These are phyloP conservation scores for Didymella pomorum DNA, from an alignment of 2,329 filamentous ascomycete species.

Conservation along the genomic window DNA sequence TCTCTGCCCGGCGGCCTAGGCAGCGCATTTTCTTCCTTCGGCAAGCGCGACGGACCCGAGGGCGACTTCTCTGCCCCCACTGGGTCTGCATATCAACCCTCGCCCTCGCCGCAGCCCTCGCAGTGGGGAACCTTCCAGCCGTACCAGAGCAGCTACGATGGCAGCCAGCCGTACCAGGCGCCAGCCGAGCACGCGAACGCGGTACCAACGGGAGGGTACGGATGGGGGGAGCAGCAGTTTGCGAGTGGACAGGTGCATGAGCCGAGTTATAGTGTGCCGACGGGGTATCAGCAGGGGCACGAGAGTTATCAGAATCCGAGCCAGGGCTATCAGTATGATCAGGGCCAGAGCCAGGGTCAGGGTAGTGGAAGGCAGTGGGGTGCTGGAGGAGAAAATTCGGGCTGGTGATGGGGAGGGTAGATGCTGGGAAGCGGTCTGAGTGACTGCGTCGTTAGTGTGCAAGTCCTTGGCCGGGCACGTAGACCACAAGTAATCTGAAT, in stretches of 20 bases:
- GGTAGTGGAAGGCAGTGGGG: slow-evolving; percentile 44
- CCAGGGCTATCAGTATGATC: slow-evolving; percentile 36
- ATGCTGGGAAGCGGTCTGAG: background rate
- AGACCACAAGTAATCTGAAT: background rate
- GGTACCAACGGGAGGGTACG: slow-evolving; percentile 33
- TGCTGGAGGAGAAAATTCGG: slow-evolving; percentile 39
- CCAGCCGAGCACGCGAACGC: slow-evolving; percentile 40
- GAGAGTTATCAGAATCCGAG: slow-evolving; percentile 36
- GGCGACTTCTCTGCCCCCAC: slow-evolving; percentile 23
- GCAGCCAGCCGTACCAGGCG: slow-evolving; percentile 38
- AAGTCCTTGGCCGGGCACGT: background rate
- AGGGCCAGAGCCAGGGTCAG: slow-evolving; percentile 18
- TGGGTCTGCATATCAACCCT: slow-evolving; percentile 29
- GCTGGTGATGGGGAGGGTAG: slow-evolving; percentile 25
- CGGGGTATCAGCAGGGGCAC: slow-evolving; percentile 50
- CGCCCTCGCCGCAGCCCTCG: slow-evolving; percentile 39
- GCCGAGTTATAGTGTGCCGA: slow-evolving; percentile 45
- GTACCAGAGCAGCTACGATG: slow-evolving; percentile 46
- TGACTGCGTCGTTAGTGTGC: background rate
- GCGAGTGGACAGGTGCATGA: slow-evolving; percentile 44
- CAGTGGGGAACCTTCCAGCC: slow-evolving; percentile 39
- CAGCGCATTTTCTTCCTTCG: slow-evolving; percentile 30
- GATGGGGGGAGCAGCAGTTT: slow-evolving; percentile 43
- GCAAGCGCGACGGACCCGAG: slow-evolving; percentile 36
- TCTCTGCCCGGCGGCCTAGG: slow-evolving; percentile 31